Conservation (phyloP, 2,329 filamentous ascomycete species). For the Diaporthe citrichinensis region DNA sequence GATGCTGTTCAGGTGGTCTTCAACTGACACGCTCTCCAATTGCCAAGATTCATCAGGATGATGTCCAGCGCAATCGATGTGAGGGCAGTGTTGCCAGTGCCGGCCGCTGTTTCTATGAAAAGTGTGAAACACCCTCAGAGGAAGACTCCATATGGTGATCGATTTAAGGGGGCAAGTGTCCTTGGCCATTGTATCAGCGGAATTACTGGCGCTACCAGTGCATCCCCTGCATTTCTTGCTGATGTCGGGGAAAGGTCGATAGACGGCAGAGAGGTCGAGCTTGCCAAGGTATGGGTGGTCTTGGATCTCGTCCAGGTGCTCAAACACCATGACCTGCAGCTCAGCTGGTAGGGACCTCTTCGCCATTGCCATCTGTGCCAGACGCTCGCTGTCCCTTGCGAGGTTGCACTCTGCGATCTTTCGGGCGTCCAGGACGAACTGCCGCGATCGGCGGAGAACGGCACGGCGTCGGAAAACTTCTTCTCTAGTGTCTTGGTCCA, state of each 20-base stretch:
- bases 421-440: conserved; percentile 31
- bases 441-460: conserved; percentile 26
- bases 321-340: conserved; percentile 25
- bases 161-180: conserved; percentile 26
- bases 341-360: conserved; percentile 24
- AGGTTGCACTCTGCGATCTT: not conserved
- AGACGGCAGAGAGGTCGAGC: conserved; percentile 31
- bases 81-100: not conserved
- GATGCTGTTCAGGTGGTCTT: not conserved
- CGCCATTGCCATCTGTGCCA: conserved; percentile 6
- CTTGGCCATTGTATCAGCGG: not conserved
- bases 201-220: not conserved
- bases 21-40: not conserved
- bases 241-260: conserved; percentile 26
- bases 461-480: not conserved
- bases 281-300: conserved; percentile 23
- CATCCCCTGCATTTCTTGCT: not conserved
- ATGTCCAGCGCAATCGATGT: not conserved
- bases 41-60: conserved; percentile 11
- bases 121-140: conserved; percentile 32
- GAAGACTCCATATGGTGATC: conserved; percentile 27
- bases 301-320: conserved; percentile 9
- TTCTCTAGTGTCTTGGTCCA: not conserved
- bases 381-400: not conserved
- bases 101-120: not conserved